Conservation (phyloP, 768 basidiomycete genomes). For the Serendipita sp. region DNA sequence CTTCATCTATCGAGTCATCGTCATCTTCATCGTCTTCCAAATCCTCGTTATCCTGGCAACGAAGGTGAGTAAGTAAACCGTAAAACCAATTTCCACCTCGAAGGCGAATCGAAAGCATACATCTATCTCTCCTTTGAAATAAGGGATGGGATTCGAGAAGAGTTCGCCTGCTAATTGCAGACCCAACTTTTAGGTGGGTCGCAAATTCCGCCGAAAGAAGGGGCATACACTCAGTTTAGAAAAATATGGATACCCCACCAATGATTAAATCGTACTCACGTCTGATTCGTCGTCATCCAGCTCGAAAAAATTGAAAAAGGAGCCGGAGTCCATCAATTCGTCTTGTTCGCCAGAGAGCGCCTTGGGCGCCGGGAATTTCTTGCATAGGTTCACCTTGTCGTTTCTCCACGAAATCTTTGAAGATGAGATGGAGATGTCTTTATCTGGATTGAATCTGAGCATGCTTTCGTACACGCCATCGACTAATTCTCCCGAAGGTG, state of each 20-base stretch:
- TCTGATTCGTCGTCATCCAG: conserved; percentile 46
- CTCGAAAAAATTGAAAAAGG: conserved; percentile 84
- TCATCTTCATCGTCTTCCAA: conserved; percentile 50
- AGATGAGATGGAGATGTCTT: conserved; percentile 44
- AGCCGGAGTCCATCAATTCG: conserved; percentile 47
- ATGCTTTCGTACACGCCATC: conserved; percentile 65
- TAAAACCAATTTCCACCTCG: too few species aligned
- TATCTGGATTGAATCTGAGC: conserved; percentile 69
- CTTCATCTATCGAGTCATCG: conserved; percentile 54
- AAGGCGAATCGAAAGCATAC: conserved; percentile 11
- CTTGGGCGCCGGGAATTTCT: conserved; percentile 50
- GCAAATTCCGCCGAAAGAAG: background rate
- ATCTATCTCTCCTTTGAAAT: conserved; percentile 47
- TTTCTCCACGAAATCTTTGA: conserved; percentile 72
- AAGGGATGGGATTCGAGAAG: conserved; percentile 68
- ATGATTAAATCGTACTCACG: conserved; percentile 29
- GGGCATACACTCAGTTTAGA: too few species aligned
- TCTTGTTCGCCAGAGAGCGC: conserved; percentile 38
- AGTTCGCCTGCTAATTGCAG: conserved; percentile 57
- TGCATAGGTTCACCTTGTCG: conserved; percentile 56
- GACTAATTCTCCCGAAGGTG: conserved; percentile 41
- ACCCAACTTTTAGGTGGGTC: conserved; percentile 66
- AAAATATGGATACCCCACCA: too few species aligned
- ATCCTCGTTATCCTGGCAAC: conserved; percentile 45
- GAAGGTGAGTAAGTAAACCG: too few species aligned